Conservation (phyloP, 345 rosid genomes). For the Clarkia xantiana region DNA sequence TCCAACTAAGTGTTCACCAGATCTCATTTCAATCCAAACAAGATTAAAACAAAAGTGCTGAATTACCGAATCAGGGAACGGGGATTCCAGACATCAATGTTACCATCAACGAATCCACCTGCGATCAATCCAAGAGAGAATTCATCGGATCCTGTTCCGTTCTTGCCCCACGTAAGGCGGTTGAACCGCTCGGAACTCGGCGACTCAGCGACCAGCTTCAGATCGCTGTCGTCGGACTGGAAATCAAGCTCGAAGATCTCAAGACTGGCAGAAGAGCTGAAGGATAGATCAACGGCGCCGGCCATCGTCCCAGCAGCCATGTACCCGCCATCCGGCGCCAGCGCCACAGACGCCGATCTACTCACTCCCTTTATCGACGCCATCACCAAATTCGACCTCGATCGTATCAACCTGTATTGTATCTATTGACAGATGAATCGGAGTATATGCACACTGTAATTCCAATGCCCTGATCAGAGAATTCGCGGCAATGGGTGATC, state of each 20-base stretch:
- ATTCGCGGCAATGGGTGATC: no score
- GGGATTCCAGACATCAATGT: constrained; percentile 84
- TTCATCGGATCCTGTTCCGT: constrained; percentile 72
- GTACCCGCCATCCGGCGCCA: constrained; percentile 91
- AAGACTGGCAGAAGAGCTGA: constrained; percentile 85
- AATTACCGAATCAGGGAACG: constrained; percentile 55
- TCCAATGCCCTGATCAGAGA: no score
- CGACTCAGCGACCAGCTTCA: constrained; percentile 58
- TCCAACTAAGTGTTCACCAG: not conserved
- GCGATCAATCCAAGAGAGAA: constrained; percentile 78
- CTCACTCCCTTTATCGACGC: constrained; percentile 81
- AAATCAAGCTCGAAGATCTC: constrained; percentile 98
- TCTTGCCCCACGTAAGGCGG: constrained; percentile 84
- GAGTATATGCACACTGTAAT: no score
- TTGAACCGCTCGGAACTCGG: constrained; percentile 92
- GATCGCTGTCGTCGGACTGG: constrained; percentile 80
- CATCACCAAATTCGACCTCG: constrained; percentile 19
- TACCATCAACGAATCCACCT: constrained; percentile 93
- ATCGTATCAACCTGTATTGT: not conserved
- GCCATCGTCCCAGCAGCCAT: constrained; percentile 99
- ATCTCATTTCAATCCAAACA: not conserved
- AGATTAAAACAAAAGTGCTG: not conserved
- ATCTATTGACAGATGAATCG: not conserved
- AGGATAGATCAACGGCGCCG: constrained; percentile 91
- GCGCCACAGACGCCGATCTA: constrained; percentile 92